Percentiles rank a stretch among this genome's conserved stretches.
phyloP scores from a whole-genome alignment of 768 basidiomycete species.

The Leccinum subgranulosum region DNA sequence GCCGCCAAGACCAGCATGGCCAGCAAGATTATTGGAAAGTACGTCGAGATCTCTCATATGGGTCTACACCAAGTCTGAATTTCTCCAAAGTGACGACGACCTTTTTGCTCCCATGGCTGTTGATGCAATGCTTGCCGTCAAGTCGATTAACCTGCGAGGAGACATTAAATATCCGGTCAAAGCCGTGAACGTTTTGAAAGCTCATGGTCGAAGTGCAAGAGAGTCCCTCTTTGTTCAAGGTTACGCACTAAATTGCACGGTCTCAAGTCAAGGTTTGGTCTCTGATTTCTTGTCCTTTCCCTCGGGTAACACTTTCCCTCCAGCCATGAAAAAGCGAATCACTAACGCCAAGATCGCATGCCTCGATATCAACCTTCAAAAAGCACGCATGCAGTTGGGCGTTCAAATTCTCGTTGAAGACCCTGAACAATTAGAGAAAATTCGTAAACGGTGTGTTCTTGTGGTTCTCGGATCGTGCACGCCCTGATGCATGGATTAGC shows the following conservation, averaged over 20 bases:
- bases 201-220: constrained; percentile 92
- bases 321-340: constrained; percentile 98
- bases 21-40: constrained; percentile 98
- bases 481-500: constrained; percentile 41
- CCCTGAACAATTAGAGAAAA: constrained; percentile 94
- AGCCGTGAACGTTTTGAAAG: constrained; percentile 97
- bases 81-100: constrained; percentile 78
- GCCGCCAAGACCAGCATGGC: constrained; percentile 98
- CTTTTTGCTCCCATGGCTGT: constrained; percentile 98
- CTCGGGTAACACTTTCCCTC: neutral
- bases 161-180: constrained; percentile 99
- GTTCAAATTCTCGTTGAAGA: constrained; percentile 97
- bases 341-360: constrained; percentile 95
- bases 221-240: constrained; percentile 95
- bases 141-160: constrained; percentile 88
- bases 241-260: constrained; percentile 97
- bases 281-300: neutral
- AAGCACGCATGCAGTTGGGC: constrained; percentile 95
- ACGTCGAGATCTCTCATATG: constrained; percentile 34
- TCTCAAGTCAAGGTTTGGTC: constrained; percentile 92
- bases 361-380: constrained; percentile 96
- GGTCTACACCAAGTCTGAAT: neutral
- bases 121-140: constrained; percentile 97
- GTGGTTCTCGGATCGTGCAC: neutral
- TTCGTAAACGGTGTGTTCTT: constrained; percentile 74